Conservation (phyloP, 2,329 filamentous ascomycete species). For the Arthroderma sp. region DNA sequence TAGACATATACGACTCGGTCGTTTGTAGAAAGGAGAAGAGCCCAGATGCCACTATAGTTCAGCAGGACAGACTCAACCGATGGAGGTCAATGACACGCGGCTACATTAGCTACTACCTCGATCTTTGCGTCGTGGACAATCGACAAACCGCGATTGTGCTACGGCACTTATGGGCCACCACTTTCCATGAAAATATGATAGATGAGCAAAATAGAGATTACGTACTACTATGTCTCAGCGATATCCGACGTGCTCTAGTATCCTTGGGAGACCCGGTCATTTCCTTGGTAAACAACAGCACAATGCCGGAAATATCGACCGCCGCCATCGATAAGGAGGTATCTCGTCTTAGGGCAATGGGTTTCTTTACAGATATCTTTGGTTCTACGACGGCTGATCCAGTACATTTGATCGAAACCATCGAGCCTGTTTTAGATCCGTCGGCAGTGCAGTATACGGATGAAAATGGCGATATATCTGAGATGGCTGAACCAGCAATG, state of each 20-base stretch:
- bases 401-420: conserved; percentile 71
- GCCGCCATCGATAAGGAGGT: conserved; percentile 82
- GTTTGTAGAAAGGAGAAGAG: conserved; percentile 49
- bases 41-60: conserved; percentile 38
- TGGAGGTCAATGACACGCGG: conserved; percentile 50
- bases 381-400: conserved; percentile 71
- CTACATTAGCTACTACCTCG: conserved; percentile 36
- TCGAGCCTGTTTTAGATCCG: conserved; percentile 84
- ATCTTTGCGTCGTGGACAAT: conserved; percentile 21
- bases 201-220: conserved; percentile 47
- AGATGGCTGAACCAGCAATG: neutral
- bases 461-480: neutral
- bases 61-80: conserved; percentile 47
- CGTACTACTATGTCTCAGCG: conserved; percentile 49
- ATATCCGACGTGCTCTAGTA: conserved; percentile 46
- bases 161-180: conserved; percentile 56
- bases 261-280: conserved; percentile 37
- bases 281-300: conserved; percentile 68
- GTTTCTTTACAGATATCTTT: conserved; percentile 88
- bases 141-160: conserved; percentile 38
- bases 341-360: conserved; percentile 84
- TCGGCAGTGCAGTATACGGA: conserved; percentile 24
- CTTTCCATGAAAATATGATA: conserved; percentile 48
- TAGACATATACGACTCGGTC: conserved; percentile 54
- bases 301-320: conserved; percentile 77